These are phyloP conservation scores for Nemania bipapillata DNA, from an alignment of 2,329 filamentous ascomycete genomes.

Conservation along the genomic window DNA sequence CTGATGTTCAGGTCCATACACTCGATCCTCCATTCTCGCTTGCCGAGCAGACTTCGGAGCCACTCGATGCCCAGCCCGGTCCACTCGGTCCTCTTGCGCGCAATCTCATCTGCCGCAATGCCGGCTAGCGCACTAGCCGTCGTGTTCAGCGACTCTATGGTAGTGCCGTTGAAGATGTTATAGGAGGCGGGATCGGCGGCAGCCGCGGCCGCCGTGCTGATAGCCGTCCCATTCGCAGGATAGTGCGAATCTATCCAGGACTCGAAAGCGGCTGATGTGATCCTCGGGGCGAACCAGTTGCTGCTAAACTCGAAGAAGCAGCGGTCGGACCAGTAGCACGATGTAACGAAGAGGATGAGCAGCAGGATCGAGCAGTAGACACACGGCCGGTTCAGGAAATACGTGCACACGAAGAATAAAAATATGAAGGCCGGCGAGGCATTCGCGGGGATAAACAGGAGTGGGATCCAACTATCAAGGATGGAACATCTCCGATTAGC, in stretches of 20 bases:
- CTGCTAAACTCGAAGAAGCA: constrained; percentile 93
- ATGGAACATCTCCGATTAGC: constrained; percentile 7
- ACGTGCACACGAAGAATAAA: constrained; percentile 90
- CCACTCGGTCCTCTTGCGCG: constrained; percentile 70
- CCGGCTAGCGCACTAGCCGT: constrained; percentile 75
- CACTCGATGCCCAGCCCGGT: constrained; percentile 85
- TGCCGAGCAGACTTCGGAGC: constrained; percentile 82
- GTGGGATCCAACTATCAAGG: constrained; percentile 77
- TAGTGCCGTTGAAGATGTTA: constrained; percentile 59
- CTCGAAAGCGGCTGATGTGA: constrained; percentile 68
- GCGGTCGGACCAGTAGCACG: constrained; percentile 86
- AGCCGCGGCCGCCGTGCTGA: constrained; percentile 48
- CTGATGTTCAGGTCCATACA: constrained; percentile 89
- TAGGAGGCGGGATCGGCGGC: constrained; percentile 45
- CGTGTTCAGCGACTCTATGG: constrained; percentile 71
- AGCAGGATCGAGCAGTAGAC: constrained; percentile 98
- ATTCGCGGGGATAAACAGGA: constrained; percentile 88
- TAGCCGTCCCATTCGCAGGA: constrained; percentile 47
- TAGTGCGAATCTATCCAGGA: constrained; percentile 65
- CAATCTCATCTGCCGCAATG: constrained; percentile 72
- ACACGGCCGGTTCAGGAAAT: constrained; percentile 95
- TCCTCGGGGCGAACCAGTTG: constrained; percentile 92
- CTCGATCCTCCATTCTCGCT: constrained; percentile 88
- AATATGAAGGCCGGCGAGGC: constrained; percentile 86
- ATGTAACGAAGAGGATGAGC: constrained; percentile 91